phyloP scores from a whole-genome alignment of 495 filamentous ascomycete genomes.

The Xylaria cubensis region DNA sequence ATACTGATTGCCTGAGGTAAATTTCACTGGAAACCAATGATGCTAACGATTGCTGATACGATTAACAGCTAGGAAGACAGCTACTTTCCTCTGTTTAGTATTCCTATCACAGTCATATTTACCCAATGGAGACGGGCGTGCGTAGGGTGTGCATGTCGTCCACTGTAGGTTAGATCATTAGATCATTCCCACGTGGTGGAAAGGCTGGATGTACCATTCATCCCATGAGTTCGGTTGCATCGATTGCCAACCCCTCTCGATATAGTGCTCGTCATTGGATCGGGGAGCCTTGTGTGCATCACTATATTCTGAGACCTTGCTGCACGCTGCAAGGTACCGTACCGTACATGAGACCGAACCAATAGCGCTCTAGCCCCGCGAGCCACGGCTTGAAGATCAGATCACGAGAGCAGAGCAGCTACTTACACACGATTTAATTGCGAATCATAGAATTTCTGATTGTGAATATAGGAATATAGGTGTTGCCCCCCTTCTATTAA shows the following conservation, averaged over 20 bases:
- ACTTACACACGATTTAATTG: neutral
- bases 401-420: conserved; percentile 14
- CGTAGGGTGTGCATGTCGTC: conserved; percentile 2
- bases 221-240: neutral
- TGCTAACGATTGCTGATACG: too few relatives aligned
- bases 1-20: neutral
- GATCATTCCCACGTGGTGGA: conserved; percentile 7
- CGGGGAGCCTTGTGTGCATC: neutral
- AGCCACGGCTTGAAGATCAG: neutral
- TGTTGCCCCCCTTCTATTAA: neutral
- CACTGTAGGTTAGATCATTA: neutral
- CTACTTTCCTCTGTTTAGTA: too few relatives aligned
- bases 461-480: neutral
- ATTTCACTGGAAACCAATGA: too few relatives aligned
- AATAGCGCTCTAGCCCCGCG: neutral
- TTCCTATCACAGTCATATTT: too few relatives aligned
- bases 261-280: conserved; percentile 10
- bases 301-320: neutral
- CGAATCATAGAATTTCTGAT: neutral
- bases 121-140: neutral
- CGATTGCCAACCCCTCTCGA: conserved; percentile 12
- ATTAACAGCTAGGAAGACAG: too few relatives aligned
- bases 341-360: conserved; percentile 11
- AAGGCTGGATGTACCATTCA: conserved; percentile 9
- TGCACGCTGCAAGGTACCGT: conserved; percentile 26